These are phyloP conservation scores for Spiromastix sp. DNA, from an alignment of 2,329 filamentous ascomycete species.

Conservation along the genomic window DNA sequence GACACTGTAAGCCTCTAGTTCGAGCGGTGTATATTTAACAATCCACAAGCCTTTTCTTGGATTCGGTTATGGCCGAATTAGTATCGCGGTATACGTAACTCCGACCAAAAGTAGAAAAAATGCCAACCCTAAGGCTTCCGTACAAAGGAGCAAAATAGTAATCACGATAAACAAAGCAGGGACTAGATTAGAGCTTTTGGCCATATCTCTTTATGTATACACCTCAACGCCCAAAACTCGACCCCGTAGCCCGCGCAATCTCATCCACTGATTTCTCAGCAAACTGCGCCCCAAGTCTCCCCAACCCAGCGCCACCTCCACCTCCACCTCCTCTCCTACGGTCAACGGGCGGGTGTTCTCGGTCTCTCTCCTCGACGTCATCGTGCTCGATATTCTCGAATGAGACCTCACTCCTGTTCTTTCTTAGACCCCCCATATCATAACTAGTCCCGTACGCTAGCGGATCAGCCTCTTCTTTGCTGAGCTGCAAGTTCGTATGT, in stretches of 20 bases:
- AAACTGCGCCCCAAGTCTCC: slow-evolving; percentile 1
- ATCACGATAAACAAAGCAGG: too few species aligned
- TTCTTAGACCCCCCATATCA: slow-evolving; percentile 44
- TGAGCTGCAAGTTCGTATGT: slow-evolving; percentile 48
- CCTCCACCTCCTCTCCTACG: neutral
- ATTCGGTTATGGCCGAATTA: too few species aligned
- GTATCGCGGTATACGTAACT: too few species aligned
- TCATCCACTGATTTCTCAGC: slow-evolving; percentile 6
- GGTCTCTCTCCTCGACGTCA: neutral
- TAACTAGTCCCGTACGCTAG: slow-evolving; percentile 30
- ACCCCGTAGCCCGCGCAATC: slow-evolving; percentile 5
- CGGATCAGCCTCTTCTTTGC: slow-evolving; percentile 21
- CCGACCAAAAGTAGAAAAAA: too few species aligned
- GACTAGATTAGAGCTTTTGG: too few species aligned
- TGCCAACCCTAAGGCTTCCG: too few species aligned
- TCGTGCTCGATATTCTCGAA: slow-evolving; percentile 78
- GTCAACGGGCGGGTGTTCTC: neutral
- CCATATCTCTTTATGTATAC: slow-evolving; percentile 1
- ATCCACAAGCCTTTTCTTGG: too few species aligned
- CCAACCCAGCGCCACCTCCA: neutral
- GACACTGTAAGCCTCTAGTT: too few species aligned
- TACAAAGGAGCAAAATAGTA: too few species aligned
- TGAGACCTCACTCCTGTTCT: slow-evolving; percentile 76
- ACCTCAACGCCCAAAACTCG: slow-evolving; percentile 3
- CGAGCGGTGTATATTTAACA: too few species aligned